Conservation (phyloP, 2,329 filamentous ascomycete species). For the Colletotrichum phormii region DNA sequence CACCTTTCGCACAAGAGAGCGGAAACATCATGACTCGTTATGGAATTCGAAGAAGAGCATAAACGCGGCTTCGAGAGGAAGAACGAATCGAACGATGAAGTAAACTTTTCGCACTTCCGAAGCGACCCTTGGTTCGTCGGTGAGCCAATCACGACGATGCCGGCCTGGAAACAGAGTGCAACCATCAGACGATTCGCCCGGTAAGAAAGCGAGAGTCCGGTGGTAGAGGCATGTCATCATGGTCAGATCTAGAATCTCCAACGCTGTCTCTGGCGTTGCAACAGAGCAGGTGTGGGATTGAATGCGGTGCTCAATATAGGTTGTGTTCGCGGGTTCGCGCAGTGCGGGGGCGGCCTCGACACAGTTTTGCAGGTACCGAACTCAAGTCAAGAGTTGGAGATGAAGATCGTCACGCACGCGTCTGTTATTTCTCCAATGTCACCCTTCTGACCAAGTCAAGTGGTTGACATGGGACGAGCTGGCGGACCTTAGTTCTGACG, state of each 20-base stretch:
- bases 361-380: neutral
- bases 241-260: neutral
- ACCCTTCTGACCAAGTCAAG: constrained; percentile 24
- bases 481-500: neutral
- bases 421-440: constrained; percentile 2
- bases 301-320: neutral
- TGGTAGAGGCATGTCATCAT: neutral
- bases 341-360: neutral
- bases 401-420: constrained; percentile 24
- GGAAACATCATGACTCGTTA: constrained; percentile 11
- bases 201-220: neutral
- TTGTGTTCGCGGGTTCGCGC: constrained; percentile 4
- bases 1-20: neutral
- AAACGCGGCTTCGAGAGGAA: neutral
- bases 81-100: neutral
- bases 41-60: neutral
- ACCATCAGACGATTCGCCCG: neutral
- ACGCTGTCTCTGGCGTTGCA: neutral
- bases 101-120: neutral
- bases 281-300: neutral
- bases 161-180: neutral
- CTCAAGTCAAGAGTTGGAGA: constrained; percentile 8
- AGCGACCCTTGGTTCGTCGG: neutral
- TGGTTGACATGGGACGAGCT: constrained; percentile 9
- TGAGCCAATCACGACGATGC: neutral